Evolutionary conservation across 2,329 filamentous ascomycete species (phyloP), one percentile per base, ranked within the genome.

Genomic region (Arthroderma sp.): DNA sequence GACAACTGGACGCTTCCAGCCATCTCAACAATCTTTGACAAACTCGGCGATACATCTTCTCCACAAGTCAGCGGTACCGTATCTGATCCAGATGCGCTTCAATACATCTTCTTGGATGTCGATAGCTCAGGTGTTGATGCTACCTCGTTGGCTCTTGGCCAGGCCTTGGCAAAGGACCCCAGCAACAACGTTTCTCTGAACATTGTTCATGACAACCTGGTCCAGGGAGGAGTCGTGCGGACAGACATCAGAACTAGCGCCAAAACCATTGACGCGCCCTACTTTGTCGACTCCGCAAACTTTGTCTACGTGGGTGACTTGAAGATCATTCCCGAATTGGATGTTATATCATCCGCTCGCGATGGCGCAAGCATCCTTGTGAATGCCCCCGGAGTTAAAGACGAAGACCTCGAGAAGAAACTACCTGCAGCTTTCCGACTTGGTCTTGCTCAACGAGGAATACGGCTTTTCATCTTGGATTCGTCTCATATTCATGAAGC

Each of bases 81-180:
- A 62, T 75, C 15, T n/a, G 73, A 78, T 50, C 54, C 61, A 22
- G 60, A 64, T 15, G 78, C 80, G 15, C 75, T 85, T 62, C 84
- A 96, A 64, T 96, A 91, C 68, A 81, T 81, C 8, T 95, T 98
- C 74, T 96, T 88, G 87, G 85, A 95, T 54, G 61, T 84, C 36
- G 89, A 94, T 58, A 75, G 80, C 61, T 87, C 87, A 29, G 65
- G 71, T 1, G 75, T 81, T 42, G 72, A 74, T 42, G 70, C 71
- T 47, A 80, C 85, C 1, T 81, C 86, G 7, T 66, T 75, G 22
- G 75, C 68, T 38, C 59, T 82, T 40, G 75, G 73, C 36, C 72
- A 78, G 57, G 69, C 79, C 6, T 63, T 82, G 32, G 74, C 78
- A 3, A 71, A 69, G 30, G 76, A 81, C 54, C 75, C 75, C 6